Base-by-base conservation (phyloP, 2,329 filamentous ascomycete species). In the Calonectria leucothoes region DNA sequence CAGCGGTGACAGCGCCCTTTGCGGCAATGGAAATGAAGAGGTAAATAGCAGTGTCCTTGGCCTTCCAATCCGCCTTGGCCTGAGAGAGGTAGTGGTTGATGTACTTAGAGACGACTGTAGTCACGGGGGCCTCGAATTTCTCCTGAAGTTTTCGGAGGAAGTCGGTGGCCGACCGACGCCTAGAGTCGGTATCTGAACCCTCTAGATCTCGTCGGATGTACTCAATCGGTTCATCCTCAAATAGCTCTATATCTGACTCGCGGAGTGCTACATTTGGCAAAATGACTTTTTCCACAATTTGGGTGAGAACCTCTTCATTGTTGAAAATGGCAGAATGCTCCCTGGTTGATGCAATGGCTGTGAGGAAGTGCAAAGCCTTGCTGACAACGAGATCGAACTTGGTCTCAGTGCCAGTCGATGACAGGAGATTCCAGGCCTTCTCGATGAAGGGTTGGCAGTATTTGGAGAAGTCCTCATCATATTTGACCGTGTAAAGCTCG, bases 141-240 rank as follows among this genome's bases (percentile, higher is more conserved):
- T 96, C 94, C 82, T 98, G 93, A 59, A 99, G 89, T 81, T 95
- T 94, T 75, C 95, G 91, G 72, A 99, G 86, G 86, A 99, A 99
- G 83, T 98, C 97, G 0, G 96, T 98, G 0, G 97, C 96, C 49
- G 97, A 96, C 81, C 97, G 91, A 78, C 97, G 90, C 81, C 97
- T 90, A 1, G 97, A 99, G 83, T 98, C 97, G 69, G 94, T 97
- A 84, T 99, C 97, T 2, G 97, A 98, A 8, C 97, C 97, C 84
- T 99, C 97, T 61, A 99, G 88, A 84, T 99, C 97, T 80, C 95
- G 91, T 75, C 97, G 91, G 81, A 99, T 99, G 82, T 98, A 99
- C 84, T 99, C 97, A 77, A 99, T 99, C 0, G 97, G 97, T 86
- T 99, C 97, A 82, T 99, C 97, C 83, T 99, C 97, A 79, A 99